A percentile compares a stretch with the other conserved stretches of the same genome.
phyloP scores from a whole-genome alignment of 345 rosid genomes.

The Laguncularia racemosa region DNA sequence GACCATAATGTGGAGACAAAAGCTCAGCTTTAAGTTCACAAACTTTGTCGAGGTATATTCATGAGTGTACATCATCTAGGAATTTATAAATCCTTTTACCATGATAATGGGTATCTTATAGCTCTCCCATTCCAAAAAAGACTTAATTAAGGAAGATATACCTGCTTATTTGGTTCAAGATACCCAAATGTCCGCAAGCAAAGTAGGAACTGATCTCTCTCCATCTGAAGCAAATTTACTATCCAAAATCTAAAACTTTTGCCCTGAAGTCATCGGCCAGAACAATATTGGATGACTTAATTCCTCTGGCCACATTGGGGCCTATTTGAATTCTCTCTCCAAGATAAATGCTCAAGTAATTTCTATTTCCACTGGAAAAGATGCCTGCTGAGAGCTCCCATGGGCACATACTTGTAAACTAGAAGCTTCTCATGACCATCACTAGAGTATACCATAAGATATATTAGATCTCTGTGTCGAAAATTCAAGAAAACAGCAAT shows the following conservation, averaged over 20 bases:
- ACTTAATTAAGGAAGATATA: conserved; percentile 7
- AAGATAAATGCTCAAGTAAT: conserved; percentile 31
- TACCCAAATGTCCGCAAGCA: conserved; percentile 56
- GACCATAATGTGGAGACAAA: too few species aligned
- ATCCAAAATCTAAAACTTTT: conserved; percentile 51
- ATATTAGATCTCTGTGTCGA: conserved; percentile 39
- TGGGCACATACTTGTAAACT: conserved; percentile 45
- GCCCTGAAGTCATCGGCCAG: conserved; percentile 37
- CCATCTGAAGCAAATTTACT: conserved; percentile 44
- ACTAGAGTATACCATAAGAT: conserved; percentile 32
- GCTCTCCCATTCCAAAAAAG: too few species aligned
- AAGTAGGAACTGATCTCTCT: conserved; percentile 34
- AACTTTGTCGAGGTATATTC: too few species aligned
- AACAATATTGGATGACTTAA: conserved; percentile 54
- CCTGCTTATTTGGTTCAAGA: conserved; percentile 64
- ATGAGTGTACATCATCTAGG: too few species aligned
- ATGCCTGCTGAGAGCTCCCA: conserved; percentile 44
- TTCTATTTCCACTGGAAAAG: conserved; percentile 36
- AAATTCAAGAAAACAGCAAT: conserved; percentile 37
- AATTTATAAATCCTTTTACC: too few species aligned
- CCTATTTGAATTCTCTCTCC: conserved; percentile 35
- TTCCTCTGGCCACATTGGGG: conserved; percentile 47
- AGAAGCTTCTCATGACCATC: conserved; percentile 41
- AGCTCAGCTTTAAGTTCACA: too few species aligned
- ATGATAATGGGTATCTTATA: too few species aligned